phyloP scores from a whole-genome alignment of 306 rosid species.

The Dalbergia cultrata region DNA sequence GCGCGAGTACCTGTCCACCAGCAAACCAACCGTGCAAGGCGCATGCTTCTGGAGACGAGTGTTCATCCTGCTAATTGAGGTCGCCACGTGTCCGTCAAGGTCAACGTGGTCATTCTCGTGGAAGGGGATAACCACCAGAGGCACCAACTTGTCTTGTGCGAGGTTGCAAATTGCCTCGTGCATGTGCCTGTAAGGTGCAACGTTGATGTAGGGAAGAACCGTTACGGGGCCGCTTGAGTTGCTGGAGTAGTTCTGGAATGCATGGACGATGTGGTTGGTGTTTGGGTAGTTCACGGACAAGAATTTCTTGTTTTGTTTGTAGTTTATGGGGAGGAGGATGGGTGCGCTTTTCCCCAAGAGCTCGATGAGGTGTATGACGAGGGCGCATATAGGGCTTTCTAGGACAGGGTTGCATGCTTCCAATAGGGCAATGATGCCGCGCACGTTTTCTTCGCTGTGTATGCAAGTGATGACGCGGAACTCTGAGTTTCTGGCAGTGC shows the following conservation, averaged over 20 bases:
- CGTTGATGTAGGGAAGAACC: constrained; percentile 51
- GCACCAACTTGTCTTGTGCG: constrained; percentile 48
- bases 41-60: constrained; percentile 31
- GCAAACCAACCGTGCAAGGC: constrained; percentile 71
- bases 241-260: constrained; percentile 62
- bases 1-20: constrained; percentile 58
- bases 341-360: constrained; percentile 56
- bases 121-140: constrained; percentile 62
- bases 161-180: constrained; percentile 54
- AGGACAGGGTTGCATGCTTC: constrained; percentile 56
- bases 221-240: constrained; percentile 49
- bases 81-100: neutral
- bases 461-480: constrained; percentile 53
- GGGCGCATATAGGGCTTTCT: constrained; percentile 52
- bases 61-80: constrained; percentile 53
- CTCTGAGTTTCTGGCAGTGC: constrained; percentile 31
- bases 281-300: constrained; percentile 38
- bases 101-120: constrained; percentile 47
- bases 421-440: constrained; percentile 51
- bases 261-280: constrained; percentile 57
- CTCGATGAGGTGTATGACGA: constrained; percentile 57
- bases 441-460: constrained; percentile 59
- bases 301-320: constrained; percentile 5
- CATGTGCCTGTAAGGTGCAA: constrained; percentile 69
- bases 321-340: constrained; percentile 53